Evolutionary conservation across 2,329 filamentous ascomycete species (phyloP).

Genomic region (Pleomassaria siparia): DNA sequence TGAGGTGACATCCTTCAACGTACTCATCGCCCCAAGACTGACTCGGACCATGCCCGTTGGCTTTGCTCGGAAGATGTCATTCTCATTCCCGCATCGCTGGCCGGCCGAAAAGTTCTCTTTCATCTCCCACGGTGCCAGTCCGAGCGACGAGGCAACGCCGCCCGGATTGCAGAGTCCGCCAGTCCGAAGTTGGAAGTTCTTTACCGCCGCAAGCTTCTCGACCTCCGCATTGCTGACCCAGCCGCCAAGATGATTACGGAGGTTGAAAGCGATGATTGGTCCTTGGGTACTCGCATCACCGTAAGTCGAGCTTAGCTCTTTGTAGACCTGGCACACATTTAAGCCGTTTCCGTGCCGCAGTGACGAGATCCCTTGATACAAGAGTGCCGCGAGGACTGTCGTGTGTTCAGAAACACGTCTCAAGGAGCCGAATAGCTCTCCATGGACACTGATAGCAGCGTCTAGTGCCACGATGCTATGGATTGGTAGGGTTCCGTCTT

Average conservation of each 20-base stretch:
- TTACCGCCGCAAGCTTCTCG: constrained; percentile 79
- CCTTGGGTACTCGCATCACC: constrained; percentile 57
- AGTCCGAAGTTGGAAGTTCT: constrained; percentile 80
- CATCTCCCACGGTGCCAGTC: constrained; percentile 78
- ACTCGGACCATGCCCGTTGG: constrained; percentile 84
- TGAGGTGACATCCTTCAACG: constrained; percentile 67
- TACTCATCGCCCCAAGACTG: constrained; percentile 91
- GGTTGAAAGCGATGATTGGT: constrained; percentile 81
- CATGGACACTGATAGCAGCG: constrained; percentile 70
- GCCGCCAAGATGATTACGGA: constrained; percentile 66
- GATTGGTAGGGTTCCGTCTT: constrained; percentile 89
- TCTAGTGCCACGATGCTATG: constrained; percentile 86
- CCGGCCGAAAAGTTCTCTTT: constrained; percentile 81
- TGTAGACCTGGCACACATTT: constrained; percentile 69
- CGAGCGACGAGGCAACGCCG: constrained; percentile 73
- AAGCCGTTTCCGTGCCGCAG: constrained; percentile 70
- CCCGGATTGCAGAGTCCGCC: constrained; percentile 92
- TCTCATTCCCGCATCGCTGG: constrained; percentile 79
- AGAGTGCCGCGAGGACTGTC: constrained; percentile 59
- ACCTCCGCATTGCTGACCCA: constrained; percentile 84
- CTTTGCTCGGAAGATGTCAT: constrained; percentile 79
- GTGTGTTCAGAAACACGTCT: constrained; percentile 70
- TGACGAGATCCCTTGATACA: constrained; percentile 60
- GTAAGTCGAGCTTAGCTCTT: constrained; percentile 44
- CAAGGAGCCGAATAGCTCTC: constrained; percentile 71